These are phyloP conservation scores for Pinus taeda DNA, from an alignment of 75 land plant species.

Conservation along the genomic window DNA sequence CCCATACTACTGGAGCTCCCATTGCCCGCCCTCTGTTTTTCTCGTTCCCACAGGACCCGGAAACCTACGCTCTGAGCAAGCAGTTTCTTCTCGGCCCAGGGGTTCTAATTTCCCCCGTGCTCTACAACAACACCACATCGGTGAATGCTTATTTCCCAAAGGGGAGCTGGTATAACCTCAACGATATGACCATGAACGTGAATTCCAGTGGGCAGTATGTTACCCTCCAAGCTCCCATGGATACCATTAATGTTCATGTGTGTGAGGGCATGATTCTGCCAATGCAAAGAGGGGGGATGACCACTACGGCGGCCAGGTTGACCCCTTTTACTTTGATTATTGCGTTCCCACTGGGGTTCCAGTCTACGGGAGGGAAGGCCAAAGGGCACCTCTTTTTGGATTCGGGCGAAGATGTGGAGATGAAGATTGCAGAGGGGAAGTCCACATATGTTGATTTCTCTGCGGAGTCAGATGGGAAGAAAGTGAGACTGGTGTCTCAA, in stretches of 20 bases:
- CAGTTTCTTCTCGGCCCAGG: slow-evolving; percentile 33
- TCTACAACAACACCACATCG: slow-evolving; percentile 1
- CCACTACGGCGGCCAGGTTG: slow-evolving; percentile 19
- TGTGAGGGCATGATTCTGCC: slow-evolving; percentile 30
- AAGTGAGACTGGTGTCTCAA: slow-evolving; percentile 7
- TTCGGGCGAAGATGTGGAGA: slow-evolving; percentile 34
- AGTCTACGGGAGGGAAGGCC: neutral
- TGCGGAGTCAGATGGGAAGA: slow-evolving; percentile 9
- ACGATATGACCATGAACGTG: slow-evolving; percentile 12
- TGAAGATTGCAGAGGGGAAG: slow-evolving; percentile 31
- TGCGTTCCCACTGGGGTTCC: slow-evolving; percentile 2
- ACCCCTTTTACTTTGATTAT: slow-evolving; percentile 34
- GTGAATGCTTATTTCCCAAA: slow-evolving; percentile 34
- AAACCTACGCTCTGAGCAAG: slow-evolving; percentile 12
- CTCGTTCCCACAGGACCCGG: slow-evolving; percentile 22
- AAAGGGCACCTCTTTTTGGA: slow-evolving; percentile 38
- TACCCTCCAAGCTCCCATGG: slow-evolving; percentile 22
- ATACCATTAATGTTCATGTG: slow-evolving; percentile 38
- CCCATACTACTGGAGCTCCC: slow-evolving; percentile 31
- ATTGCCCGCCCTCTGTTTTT: slow-evolving; percentile 39
- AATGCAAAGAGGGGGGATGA: slow-evolving; percentile 35
- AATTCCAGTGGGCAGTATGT: slow-evolving; percentile 5
- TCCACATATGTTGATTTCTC: slow-evolving; percentile 24
- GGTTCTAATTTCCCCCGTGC: slow-evolving; percentile 33
- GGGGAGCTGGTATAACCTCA: slow-evolving; percentile 40